Conservation (phyloP, 2,329 filamentous ascomycete genomes). For the Bipolaris cookei region DNA sequence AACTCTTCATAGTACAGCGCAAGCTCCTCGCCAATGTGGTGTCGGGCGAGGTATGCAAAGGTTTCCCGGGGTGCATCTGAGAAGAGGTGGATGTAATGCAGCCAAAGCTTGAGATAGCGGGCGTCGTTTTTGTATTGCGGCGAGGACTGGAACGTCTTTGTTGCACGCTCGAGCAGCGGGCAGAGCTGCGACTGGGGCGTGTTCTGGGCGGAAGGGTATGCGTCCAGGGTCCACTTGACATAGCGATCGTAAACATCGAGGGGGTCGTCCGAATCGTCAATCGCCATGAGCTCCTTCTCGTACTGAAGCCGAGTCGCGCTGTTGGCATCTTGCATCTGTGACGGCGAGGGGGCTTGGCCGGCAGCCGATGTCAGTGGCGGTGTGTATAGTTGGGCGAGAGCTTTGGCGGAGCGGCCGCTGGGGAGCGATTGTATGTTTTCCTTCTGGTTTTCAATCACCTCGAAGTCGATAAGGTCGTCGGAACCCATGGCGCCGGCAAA, state of each 20-base stretch:
- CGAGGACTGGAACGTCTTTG: constrained; percentile 84
- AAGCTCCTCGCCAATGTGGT: constrained; percentile 83
- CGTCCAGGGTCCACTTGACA: constrained; percentile 93
- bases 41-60: constrained; percentile 87
- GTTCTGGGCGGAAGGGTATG: constrained; percentile 92
- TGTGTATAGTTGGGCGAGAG: constrained; percentile 82
- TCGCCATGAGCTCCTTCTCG: constrained; percentile 78
- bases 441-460: constrained; percentile 94
- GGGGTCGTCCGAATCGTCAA: constrained; percentile 90
- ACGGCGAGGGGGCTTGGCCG: constrained; percentile 59
- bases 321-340: constrained; percentile 77
- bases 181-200: constrained; percentile 90
- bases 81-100: constrained; percentile 92
- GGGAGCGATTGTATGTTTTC: constrained; percentile 97
- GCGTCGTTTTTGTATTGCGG: constrained; percentile 94
- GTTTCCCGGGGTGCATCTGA: constrained; percentile 91
- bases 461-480: constrained; percentile 68
- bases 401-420: constrained; percentile 84
- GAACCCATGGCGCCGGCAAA: constrained; percentile 49
- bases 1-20: constrained; percentile 98
- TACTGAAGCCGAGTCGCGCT: constrained; percentile 81
- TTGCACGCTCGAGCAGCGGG: constrained; percentile 87
- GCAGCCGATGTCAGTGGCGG: constrained; percentile 60
- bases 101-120: constrained; percentile 90
- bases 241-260: constrained; percentile 96